Percentiles rank a stretch among this genome's conserved stretches.
Conservation (phyloP, 2,329 filamentous ascomycete species). For the Trichoderma lentiforme region DNA sequence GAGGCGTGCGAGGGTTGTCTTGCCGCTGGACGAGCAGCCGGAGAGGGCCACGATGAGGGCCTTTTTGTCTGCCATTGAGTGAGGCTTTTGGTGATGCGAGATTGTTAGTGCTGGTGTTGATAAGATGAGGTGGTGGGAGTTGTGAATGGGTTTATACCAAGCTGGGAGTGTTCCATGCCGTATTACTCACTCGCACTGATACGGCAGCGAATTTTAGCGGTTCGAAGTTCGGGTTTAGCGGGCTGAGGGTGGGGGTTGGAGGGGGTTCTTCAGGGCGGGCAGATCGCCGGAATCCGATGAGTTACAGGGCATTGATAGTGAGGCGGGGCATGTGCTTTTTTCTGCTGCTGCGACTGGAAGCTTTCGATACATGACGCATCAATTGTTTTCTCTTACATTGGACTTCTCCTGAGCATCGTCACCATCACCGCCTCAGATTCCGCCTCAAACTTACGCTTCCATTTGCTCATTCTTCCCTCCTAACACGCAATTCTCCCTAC, state of each 20-base stretch:
- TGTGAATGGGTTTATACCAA: background rate
- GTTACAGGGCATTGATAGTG: background rate
- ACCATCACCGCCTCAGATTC: background rate
- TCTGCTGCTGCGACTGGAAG: background rate
- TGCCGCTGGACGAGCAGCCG: slow-evolving; percentile 88
- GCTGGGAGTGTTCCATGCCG: background rate
- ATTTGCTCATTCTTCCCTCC: background rate
- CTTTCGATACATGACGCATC: background rate
- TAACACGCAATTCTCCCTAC: too few relatives aligned
- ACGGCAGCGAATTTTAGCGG: slow-evolving; percentile 9
- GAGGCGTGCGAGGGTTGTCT: slow-evolving; percentile 86
- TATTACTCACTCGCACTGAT: background rate
- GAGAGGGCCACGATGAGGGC: slow-evolving; percentile 75
- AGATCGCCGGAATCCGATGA: background rate
- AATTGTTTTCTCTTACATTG: background rate
- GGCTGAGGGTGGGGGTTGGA: background rate
- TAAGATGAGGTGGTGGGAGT: background rate
- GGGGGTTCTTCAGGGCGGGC: background rate
- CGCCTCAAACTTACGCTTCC: background rate
- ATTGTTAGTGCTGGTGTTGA: background rate
- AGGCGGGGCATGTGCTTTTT: background rate
- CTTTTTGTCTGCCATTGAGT: slow-evolving; percentile 20
- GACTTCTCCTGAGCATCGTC: background rate
- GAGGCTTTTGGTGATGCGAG: background rate
- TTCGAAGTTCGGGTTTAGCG: background rate